Evolutionary conservation across 192 early-diverging fungal species (phyloP).

Genomic region (Gaertneriomyces sp.): DNA sequence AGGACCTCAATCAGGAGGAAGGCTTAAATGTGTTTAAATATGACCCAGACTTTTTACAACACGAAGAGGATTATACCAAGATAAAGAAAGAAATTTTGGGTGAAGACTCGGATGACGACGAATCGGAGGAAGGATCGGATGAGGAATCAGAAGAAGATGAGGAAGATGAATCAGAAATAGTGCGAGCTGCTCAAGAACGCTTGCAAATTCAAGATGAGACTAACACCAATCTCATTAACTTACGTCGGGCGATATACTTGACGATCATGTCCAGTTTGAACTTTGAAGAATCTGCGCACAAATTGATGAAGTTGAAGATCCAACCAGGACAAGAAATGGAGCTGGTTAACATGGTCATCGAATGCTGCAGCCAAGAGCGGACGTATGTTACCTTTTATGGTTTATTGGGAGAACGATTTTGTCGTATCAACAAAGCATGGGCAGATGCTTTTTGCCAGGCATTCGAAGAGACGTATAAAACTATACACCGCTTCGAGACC

Average conservation of each 20-base stretch:
- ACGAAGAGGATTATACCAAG: conserved; percentile 76
- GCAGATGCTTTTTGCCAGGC: conserved; percentile 68
- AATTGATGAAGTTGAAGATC: conserved; percentile 83
- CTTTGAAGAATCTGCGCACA: conserved; percentile 95
- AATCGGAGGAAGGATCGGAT: conserved; percentile 41
- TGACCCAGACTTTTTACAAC: conserved; percentile 74
- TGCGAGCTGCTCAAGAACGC: conserved; percentile 40
- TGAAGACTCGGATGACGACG: conserved; percentile 50
- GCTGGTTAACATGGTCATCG: conserved; percentile 93
- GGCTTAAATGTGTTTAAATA: conserved; percentile 79
- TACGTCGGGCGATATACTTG: conserved; percentile 91
- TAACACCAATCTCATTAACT: conserved; percentile 80
- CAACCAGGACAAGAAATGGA: conserved; percentile 85
- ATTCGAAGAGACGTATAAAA: conserved; percentile 83
- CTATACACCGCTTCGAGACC: conserved; percentile 89
- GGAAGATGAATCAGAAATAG: conserved; percentile 52
- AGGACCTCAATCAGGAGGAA: conserved; percentile 76
- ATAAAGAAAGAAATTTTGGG: conserved; percentile 88
- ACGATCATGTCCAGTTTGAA: conserved; percentile 93
- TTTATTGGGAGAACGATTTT: conserved; percentile 88
- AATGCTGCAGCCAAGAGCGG: conserved; percentile 92
- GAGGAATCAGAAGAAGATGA: conserved; percentile 55
- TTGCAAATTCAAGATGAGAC: conserved; percentile 81
- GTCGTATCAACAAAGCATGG: conserved; percentile 79
- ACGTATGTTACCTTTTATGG: conserved; percentile 94